Conservation (phyloP, 768 basidiomycete species). For the Mycena maculata region DNA sequence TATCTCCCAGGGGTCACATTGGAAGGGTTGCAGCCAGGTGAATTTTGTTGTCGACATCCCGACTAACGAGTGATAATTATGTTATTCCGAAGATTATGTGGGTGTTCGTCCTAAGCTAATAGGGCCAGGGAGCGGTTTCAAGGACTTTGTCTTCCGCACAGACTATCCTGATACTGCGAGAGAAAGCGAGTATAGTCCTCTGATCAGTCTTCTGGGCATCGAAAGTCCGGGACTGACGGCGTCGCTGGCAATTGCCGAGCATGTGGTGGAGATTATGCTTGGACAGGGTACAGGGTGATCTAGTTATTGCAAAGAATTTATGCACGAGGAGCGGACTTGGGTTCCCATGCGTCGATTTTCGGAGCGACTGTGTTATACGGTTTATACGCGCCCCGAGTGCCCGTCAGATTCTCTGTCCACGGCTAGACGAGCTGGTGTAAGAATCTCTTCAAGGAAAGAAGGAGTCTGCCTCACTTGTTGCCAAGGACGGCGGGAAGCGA, state of each 20-base stretch:
- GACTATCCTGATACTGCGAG: conserved; percentile 62
- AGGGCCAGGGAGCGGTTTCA: conserved; percentile 77
- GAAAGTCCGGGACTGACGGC: conserved; percentile 94
- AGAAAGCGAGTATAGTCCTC: conserved; percentile 50
- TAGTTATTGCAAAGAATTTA: conserved; percentile 14
- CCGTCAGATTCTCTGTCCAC: conserved; percentile 90
- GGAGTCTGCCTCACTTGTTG: conserved; percentile 69
- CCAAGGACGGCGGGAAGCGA: conserved; percentile 81
- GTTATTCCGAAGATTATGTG: too few relatives aligned
- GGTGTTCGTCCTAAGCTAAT: conserved; percentile 92
- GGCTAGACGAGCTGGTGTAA: conserved; percentile 59
- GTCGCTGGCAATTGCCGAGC: conserved; percentile 87
- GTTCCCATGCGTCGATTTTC: conserved; percentile 88
- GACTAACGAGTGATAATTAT: too few relatives aligned
- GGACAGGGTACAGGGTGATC: conserved; percentile 30
- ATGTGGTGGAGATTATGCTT: conserved; percentile 75
- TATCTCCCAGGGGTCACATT: conserved; percentile 76
- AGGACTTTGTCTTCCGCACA: conserved; percentile 82
- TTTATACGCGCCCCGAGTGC: conserved; percentile 91
- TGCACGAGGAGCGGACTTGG: conserved; percentile 69
- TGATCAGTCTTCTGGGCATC: conserved; percentile 91
- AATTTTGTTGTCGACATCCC: too few relatives aligned
- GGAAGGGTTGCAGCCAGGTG: conserved; percentile 74
- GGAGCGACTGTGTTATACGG: conserved; percentile 89
- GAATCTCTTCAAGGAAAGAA: neutral